Conservation (phyloP, 1,139 yeast species). For the Candida glucosophila region DNA sequence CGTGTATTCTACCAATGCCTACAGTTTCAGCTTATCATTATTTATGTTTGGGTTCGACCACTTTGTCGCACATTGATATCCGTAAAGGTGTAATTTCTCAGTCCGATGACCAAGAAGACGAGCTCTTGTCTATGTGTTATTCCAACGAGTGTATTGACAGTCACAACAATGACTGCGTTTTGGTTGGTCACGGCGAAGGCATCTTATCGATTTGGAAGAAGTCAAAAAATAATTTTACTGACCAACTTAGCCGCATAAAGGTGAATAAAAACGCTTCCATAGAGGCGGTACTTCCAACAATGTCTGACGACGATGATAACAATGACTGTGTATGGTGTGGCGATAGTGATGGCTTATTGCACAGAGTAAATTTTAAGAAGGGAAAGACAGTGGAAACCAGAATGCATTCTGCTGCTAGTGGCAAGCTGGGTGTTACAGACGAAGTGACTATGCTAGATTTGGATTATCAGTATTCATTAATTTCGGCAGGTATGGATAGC, state of each 20-base stretch:
- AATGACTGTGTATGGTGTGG: constrained; percentile 71
- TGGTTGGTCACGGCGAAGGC: constrained; percentile 86
- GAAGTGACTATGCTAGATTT: constrained; percentile 71
- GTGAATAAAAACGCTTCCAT: constrained; percentile 66
- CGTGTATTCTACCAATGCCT: constrained; percentile 61
- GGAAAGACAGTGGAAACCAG: constrained; percentile 63
- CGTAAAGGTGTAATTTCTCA: constrained; percentile 58
- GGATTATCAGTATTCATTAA: constrained; percentile 69
- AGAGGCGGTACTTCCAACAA: constrained; percentile 69
- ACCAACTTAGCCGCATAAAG: constrained; percentile 75
- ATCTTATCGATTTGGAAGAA: constrained; percentile 87
- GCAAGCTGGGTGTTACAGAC: constrained; percentile 32
- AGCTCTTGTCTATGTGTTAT: constrained; percentile 66
- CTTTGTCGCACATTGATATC: constrained; percentile 70
- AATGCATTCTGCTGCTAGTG: constrained; percentile 49
- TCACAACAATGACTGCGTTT: constrained; percentile 51
- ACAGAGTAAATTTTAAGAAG: constrained; percentile 54
- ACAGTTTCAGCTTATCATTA: constrained; percentile 73
- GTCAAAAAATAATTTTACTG: constrained; percentile 55
- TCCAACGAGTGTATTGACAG: constrained; percentile 40
- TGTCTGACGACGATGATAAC: constrained; percentile 52
- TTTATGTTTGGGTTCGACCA: constrained; percentile 76
- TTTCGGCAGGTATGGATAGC: constrained; percentile 77
- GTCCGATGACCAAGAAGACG: constrained; percentile 91
- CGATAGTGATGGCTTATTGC: constrained; percentile 71